These are phyloP conservation scores for Hypoxylon sp. DNA, from an alignment of 2,329 filamentous ascomycete genomes.

Conservation along the genomic window DNA sequence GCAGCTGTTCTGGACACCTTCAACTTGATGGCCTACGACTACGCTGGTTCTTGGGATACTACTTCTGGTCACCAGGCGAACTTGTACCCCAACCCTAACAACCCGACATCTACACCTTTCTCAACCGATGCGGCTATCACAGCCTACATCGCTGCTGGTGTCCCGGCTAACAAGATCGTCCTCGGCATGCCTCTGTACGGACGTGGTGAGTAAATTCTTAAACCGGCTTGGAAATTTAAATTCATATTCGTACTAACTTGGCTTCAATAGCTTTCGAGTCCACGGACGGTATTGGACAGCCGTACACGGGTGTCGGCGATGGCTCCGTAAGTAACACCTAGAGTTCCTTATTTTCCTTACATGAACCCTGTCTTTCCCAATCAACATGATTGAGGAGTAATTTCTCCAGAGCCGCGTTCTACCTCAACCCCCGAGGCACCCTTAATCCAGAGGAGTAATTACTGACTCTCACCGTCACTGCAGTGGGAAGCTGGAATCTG, in stretches of 20 bases:
- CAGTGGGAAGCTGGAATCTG: conserved; percentile 77
- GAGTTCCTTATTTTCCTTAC: not conserved
- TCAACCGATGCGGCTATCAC: conserved; percentile 74
- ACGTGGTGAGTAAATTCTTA: conserved; percentile 54
- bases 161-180: conserved; percentile 75
- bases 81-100: conserved; percentile 67
- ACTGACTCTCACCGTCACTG: conserved; percentile 56
- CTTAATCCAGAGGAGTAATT: not conserved
- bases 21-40: conserved; percentile 82
- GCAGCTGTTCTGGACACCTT: conserved; percentile 65
- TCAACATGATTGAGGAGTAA: too few species aligned
- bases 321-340: conserved; percentile 50
- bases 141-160: conserved; percentile 73
- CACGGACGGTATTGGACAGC: conserved; percentile 74
- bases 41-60: conserved; percentile 75
- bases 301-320: conserved; percentile 74
- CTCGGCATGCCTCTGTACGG: conserved; percentile 87
- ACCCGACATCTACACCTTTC: conserved; percentile 75
- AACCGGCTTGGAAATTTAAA: not conserved
- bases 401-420: too few species aligned
- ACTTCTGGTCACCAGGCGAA: conserved; percentile 79
- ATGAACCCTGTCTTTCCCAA: too few species aligned
- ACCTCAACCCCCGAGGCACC: not conserved
- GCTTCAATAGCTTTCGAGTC: conserved; percentile 64
- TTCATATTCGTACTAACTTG: not conserved